phyloP scores from a whole-genome alignment of 345 rosid genomes.

The Bruguiera parviflora region DNA sequence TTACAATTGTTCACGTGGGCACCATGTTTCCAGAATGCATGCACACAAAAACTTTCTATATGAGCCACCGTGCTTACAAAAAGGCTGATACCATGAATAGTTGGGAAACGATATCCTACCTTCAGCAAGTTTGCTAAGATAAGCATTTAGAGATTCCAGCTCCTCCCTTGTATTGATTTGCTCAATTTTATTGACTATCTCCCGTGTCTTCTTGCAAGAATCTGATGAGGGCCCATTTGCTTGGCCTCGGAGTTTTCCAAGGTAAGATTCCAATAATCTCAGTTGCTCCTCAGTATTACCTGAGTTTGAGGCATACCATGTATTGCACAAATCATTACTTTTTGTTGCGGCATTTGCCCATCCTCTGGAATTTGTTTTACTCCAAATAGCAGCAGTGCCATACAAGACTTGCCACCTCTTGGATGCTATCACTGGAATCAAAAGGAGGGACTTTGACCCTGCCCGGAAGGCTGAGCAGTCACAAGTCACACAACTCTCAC shows the following conservation, averaged over 20 bases:
- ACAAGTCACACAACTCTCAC: slow-evolving; percentile 22
- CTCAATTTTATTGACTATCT: slow-evolving; percentile 8
- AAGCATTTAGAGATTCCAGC: slow-evolving; percentile 44
- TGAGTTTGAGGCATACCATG: slow-evolving; percentile 28
- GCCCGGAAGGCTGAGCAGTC: slow-evolving; percentile 14
- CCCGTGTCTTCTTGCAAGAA: slow-evolving; percentile 19
- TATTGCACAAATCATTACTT: slow-evolving; percentile 20
- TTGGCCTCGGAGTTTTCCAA: slow-evolving; percentile 43
- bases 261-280: slow-evolving; percentile 64
- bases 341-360: slow-evolving; percentile 1
- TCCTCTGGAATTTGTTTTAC: slow-evolving; percentile 13
- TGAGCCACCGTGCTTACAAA: neutral
- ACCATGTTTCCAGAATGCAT: neutral
- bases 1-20: neutral
- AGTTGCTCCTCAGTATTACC: slow-evolving; percentile 36
- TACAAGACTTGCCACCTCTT: slow-evolving; percentile 16
- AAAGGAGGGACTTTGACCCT: slow-evolving; percentile 23
- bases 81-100: neutral
- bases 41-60: neutral
- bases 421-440: slow-evolving; percentile 10
- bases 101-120: slow-evolving; percentile 25
- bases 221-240: slow-evolving; percentile 12
- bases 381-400: slow-evolving; percentile 18
- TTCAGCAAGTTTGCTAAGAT: slow-evolving; percentile 49
- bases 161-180: slow-evolving; percentile 29